Evolutionary conservation across 164 flowering plant species (phyloP).

Genomic region (Brasenia schreberi): DNA sequence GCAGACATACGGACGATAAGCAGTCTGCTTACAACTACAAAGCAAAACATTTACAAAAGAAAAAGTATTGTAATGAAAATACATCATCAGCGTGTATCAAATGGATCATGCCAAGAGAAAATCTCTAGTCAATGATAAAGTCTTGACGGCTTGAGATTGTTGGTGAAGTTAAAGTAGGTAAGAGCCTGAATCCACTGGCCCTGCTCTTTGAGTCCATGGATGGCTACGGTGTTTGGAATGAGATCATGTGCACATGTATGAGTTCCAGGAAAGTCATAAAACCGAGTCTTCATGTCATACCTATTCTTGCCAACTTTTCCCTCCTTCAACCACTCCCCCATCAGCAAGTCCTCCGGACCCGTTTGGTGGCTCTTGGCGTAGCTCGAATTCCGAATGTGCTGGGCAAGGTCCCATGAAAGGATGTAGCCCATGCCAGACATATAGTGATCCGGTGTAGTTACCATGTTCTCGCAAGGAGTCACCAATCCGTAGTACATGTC

Average conservation of each 20-base stretch:
- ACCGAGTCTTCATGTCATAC: constrained; percentile 62
- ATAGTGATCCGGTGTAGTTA: constrained; percentile 19
- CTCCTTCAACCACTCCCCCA: constrained; percentile 54
- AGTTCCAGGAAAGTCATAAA: constrained; percentile 64
- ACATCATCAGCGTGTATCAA: no score
- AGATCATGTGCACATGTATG: constrained; percentile 48
- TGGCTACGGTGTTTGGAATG: constrained; percentile 61
- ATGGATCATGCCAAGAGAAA: neutral
- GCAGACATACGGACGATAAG: no score
- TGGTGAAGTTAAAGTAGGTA: constrained; percentile 52
- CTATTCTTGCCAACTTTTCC: constrained; percentile 55
- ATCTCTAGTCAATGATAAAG: constrained; percentile 30
- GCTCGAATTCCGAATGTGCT: constrained; percentile 49
- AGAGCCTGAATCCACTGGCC: constrained; percentile 60
- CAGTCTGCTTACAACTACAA: no score
- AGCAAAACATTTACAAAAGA: no score
- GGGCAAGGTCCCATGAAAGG: constrained; percentile 77
- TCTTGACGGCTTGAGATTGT: constrained; percentile 48
- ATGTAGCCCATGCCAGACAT: constrained; percentile 66
- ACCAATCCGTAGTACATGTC: constrained; percentile 12
- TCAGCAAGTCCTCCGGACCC: constrained; percentile 72
- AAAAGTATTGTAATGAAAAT: no score
- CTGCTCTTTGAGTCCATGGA: constrained; percentile 51
- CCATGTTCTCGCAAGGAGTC: constrained; percentile 8
- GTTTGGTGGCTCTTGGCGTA: constrained; percentile 37